Evolutionary conservation across 345 rosid species (phyloP).

Genomic region (Turnera subulata): DNA sequence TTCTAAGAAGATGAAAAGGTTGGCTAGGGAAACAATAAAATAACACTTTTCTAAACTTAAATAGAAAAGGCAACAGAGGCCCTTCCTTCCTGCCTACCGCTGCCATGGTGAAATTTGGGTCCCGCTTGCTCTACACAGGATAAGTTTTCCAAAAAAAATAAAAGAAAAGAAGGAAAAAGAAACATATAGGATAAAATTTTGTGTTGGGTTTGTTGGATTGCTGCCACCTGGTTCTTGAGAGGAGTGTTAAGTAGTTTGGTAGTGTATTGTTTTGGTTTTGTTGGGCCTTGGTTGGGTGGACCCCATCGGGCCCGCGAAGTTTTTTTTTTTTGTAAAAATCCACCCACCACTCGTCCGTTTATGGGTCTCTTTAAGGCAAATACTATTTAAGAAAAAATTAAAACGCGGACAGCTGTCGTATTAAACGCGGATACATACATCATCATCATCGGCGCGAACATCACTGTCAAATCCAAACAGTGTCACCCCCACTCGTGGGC

Average conservation of each 20-base stretch:
- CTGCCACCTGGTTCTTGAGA: conserved; percentile 6
- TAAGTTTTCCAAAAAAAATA: no score
- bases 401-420: conserved; percentile 27
- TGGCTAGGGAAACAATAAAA: conserved; percentile 6
- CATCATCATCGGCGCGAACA: conserved; percentile 3
- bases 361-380: not conserved
- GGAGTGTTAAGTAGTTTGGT: not conserved
- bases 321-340: not conserved
- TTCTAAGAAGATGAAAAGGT: not conserved
- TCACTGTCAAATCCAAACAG: conserved; percentile 11
- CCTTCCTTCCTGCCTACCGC: not conserved
- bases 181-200: not conserved
- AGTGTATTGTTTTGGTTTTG: not conserved
- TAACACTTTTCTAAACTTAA: not conserved
- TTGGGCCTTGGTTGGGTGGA: conserved; percentile 9
- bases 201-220: not conserved
- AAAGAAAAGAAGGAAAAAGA: no score
- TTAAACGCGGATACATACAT: conserved; percentile 24
- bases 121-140: no score
- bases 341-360: not conserved
- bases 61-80: not conserved
- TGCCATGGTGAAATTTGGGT: no score
- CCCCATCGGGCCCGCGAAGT: not conserved
- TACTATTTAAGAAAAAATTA: not conserved
- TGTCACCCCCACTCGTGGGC: conserved; percentile 10